Evolutionary conservation across 1,139 yeast genomes (phyloP).

Genomic region (Suhomyces ambrosiae): DNA sequence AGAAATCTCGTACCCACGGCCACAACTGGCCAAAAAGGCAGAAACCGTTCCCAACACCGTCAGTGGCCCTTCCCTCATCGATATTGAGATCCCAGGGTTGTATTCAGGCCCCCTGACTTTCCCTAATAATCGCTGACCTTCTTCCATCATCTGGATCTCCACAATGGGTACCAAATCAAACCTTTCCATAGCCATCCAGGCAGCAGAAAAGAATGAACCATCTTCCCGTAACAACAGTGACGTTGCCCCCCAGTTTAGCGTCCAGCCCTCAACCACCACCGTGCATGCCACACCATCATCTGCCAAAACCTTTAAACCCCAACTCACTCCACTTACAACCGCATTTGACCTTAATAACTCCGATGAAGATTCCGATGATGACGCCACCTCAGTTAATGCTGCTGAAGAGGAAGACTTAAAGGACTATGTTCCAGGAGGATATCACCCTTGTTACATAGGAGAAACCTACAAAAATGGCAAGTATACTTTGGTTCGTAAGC

Average conservation of each 20-base stretch:
- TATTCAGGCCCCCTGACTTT: no score
- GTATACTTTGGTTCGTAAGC: slow-evolving; percentile 40
- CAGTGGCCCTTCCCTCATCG: no score
- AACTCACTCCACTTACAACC: slow-evolving; percentile 40
- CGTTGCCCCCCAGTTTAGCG: slow-evolving; percentile 3
- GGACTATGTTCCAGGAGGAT: slow-evolving; percentile 46
- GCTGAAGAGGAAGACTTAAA: slow-evolving; percentile 41
- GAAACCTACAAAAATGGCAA: slow-evolving; percentile 38
- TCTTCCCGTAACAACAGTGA: neutral
- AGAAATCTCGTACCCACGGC: no score
- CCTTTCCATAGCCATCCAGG: slow-evolving; percentile 48
- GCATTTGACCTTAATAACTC: slow-evolving; percentile 24
- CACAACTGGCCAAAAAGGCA: no score
- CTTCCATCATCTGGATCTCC: no score
- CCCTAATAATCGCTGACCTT: no score
- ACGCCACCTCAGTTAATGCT: slow-evolving; percentile 32
- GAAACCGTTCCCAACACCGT: no score
- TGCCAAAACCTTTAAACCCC: slow-evolving; percentile 39
- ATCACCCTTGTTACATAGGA: slow-evolving; percentile 45
- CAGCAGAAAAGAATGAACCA: slow-evolving; percentile 33
- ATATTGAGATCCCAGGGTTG: no score
- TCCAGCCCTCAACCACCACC: slow-evolving; percentile 19
- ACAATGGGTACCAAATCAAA: slow-evolving; percentile 34
- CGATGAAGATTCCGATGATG: slow-evolving; percentile 27
- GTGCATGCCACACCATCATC: slow-evolving; percentile 25